These are phyloP conservation scores for Pythium pyrilobum DNA, from an alignment of 352 stramenopile genomes.

Conservation along the genomic window DNA sequence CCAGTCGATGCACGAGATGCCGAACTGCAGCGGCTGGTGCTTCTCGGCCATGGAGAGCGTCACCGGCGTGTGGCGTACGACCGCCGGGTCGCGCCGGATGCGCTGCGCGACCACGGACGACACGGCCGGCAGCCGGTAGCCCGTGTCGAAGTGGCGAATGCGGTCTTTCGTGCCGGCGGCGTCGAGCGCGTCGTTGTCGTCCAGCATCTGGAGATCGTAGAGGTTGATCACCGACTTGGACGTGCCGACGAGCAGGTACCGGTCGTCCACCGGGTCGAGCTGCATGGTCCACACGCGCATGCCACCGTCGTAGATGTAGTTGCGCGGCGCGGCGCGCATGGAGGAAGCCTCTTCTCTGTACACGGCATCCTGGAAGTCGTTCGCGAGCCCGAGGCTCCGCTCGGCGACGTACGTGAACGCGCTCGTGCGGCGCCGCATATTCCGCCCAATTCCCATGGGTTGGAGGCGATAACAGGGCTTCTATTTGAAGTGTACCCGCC, in stretches of 20 bases:
- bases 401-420: slow-evolving; percentile 54
- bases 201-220: slow-evolving; percentile 53
- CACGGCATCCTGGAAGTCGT: slow-evolving; percentile 37
- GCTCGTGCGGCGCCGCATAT: slow-evolving; percentile 12
- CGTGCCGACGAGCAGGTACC: slow-evolving; percentile 54
- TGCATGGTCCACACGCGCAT: slow-evolving; percentile 61
- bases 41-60: not conserved
- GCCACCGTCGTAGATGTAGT: slow-evolving; percentile 57
- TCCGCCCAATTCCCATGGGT: not conserved
- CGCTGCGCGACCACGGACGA: slow-evolving; percentile 17
- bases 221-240: slow-evolving; percentile 51
- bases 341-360: slow-evolving; percentile 20
- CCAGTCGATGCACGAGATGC: slow-evolving; percentile 80
- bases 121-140: slow-evolving; percentile 24
- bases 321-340: slow-evolving; percentile 26
- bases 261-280: slow-evolving; percentile 52
- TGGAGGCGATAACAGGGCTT: not conserved
- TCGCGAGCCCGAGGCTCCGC: slow-evolving; percentile 40
- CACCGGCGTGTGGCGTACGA: not conserved
- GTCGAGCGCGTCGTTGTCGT: slow-evolving; percentile 33
- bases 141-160: slow-evolving; percentile 28
- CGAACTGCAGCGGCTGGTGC: slow-evolving; percentile 31
- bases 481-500: not conserved
- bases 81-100: not conserved
- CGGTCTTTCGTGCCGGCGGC: not conserved